phyloP scores from a whole-genome alignment of 2,329 filamentous ascomycete genomes.

The Fusarium mundagurra region DNA sequence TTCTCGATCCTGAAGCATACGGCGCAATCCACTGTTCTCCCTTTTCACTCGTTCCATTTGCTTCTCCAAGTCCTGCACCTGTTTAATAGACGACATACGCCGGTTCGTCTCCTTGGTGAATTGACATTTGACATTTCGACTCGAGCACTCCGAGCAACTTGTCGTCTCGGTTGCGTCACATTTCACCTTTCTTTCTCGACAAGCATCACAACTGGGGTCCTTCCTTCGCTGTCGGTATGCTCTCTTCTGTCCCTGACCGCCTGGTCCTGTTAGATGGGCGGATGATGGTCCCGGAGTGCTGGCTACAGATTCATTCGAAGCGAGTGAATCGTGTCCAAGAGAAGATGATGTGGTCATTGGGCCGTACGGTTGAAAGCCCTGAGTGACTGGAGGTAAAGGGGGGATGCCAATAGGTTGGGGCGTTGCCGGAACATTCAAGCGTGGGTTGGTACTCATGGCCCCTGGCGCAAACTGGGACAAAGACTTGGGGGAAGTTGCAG shows the following conservation, averaged over 20 bases:
- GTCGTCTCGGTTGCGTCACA: conserved; percentile 97
- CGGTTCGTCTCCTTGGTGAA: conserved; percentile 99
- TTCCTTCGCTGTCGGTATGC: conserved; percentile 95
- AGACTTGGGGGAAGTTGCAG: conserved; percentile 67
- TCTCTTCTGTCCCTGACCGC: conserved; percentile 79
- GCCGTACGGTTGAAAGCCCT: conserved; percentile 64
- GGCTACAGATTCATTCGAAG: conserved; percentile 66
- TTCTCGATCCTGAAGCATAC: conserved; percentile 65
- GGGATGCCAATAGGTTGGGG: conserved; percentile 65
- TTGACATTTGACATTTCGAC: conserved; percentile 95
- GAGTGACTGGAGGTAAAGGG: conserved; percentile 58
- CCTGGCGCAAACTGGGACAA: conserved; percentile 62
- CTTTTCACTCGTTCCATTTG: conserved; percentile 83
- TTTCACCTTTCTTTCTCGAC: conserved; percentile 84
- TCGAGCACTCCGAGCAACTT: conserved; percentile 97
- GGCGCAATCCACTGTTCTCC: conserved; percentile 79
- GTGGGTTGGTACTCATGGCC: conserved; percentile 62
- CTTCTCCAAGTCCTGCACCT: conserved; percentile 95
- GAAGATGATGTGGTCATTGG: conserved; percentile 59
- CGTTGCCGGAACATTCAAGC: conserved; percentile 59
- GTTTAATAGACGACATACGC: conserved; percentile 99
- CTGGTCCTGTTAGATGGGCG: conserved; percentile 54
- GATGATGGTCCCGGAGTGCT: conserved; percentile 60
- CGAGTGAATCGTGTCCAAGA: conserved; percentile 68
- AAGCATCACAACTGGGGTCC: conserved; percentile 97